A percentile compares a stretch with the other conserved stretches of the same genome.
Evolutionary conservation across 192 early-diverging fungal genomes (phyloP).

Genomic region (Coemansia sp.): DNA sequence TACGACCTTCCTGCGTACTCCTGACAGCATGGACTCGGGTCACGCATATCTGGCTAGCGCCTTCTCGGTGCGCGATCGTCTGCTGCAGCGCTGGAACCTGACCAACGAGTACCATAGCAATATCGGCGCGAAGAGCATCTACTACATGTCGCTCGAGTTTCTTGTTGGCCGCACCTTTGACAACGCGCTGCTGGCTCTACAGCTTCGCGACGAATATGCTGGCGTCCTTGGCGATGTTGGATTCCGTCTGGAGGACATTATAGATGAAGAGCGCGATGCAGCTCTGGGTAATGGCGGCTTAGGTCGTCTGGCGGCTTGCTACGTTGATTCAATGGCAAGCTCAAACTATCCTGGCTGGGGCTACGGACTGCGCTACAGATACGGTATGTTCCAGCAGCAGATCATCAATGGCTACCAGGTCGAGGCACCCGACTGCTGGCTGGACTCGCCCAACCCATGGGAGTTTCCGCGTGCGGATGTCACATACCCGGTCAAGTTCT

Average conservation of each 20-base stretch:
- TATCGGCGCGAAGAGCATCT: constrained; percentile 85
- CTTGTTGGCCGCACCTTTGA: constrained; percentile 95
- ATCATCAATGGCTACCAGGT: constrained; percentile 95
- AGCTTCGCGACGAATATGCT: constrained; percentile 76
- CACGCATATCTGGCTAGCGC: constrained; percentile 92
- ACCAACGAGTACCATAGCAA: constrained; percentile 83
- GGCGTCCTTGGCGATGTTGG: constrained; percentile 71
- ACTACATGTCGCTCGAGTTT: constrained; percentile 98
- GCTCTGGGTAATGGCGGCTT: constrained; percentile 97
- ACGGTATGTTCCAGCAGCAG: constrained; percentile 98
- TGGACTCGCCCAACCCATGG: constrained; percentile 96
- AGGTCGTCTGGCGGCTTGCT: constrained; percentile 95
- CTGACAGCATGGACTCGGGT: constrained; percentile 89
- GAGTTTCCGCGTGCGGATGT: constrained; percentile 92
- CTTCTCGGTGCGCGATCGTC: constrained; percentile 86
- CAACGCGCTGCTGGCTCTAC: constrained; percentile 89
- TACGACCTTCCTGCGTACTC: constrained; percentile 85
- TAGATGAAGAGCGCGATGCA: constrained; percentile 93
- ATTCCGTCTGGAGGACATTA: constrained; percentile 88
- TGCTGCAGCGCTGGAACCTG: constrained; percentile 91
- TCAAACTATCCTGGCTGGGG: constrained; percentile 94
- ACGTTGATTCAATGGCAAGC: constrained; percentile 95
- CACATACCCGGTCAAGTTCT: constrained; percentile 84
- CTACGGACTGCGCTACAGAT: constrained; percentile 96
- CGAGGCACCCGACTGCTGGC: constrained; percentile 95